A percentile compares a stretch with the other conserved stretches of the same genome.
phyloP scores from a whole-genome alignment of 768 basidiomycete genomes.

The Boletales sp. region DNA sequence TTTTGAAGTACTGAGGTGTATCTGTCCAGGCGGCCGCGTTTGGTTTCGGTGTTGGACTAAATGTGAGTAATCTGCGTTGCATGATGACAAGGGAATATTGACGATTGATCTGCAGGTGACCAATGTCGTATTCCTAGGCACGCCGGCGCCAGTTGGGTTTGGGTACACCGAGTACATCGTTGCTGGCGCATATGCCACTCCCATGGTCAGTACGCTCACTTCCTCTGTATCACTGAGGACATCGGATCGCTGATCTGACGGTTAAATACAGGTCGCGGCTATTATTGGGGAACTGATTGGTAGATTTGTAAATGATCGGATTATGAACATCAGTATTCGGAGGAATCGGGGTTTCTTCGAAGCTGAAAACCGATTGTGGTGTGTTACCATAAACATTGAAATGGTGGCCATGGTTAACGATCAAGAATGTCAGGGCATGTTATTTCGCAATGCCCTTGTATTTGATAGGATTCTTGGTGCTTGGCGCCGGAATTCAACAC shows the following conservation, averaged over 20 bases:
- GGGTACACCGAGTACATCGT: slow-evolving; percentile 40
- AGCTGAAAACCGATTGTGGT: slow-evolving; percentile 47
- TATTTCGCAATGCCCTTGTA: slow-evolving; percentile 40
- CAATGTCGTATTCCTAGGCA: slow-evolving; percentile 51
- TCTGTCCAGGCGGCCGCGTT: slow-evolving; percentile 37
- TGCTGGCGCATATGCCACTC: slow-evolving; percentile 43
- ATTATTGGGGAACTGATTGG: slow-evolving; percentile 51
- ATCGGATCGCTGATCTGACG: neutral
- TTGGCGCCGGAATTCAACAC: slow-evolving; percentile 38
- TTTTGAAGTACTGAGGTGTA: neutral
- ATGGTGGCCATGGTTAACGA: neutral
- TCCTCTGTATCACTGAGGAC: neutral
- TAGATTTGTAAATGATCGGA: slow-evolving; percentile 48
- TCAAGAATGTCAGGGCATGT: slow-evolving; percentile 24
- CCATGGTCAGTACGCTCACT: slow-evolving; percentile 32
- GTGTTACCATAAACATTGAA: slow-evolving; percentile 3
- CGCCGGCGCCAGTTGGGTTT: slow-evolving; percentile 44
- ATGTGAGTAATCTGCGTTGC: slow-evolving; percentile 23
- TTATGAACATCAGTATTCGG: slow-evolving; percentile 41
- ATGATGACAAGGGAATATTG: neutral
- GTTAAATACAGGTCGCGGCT: slow-evolving; percentile 37
- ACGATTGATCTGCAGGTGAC: slow-evolving; percentile 38
- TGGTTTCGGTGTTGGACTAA: slow-evolving; percentile 48
- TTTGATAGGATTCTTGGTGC: slow-evolving; percentile 39
- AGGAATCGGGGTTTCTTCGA: slow-evolving; percentile 50